A percentile compares a stretch with the other conserved stretches of the same genome.
phyloP scores from a whole-genome alignment of 1,284 basidiomycete species.

The Ustilago vetiveriae region DNA sequence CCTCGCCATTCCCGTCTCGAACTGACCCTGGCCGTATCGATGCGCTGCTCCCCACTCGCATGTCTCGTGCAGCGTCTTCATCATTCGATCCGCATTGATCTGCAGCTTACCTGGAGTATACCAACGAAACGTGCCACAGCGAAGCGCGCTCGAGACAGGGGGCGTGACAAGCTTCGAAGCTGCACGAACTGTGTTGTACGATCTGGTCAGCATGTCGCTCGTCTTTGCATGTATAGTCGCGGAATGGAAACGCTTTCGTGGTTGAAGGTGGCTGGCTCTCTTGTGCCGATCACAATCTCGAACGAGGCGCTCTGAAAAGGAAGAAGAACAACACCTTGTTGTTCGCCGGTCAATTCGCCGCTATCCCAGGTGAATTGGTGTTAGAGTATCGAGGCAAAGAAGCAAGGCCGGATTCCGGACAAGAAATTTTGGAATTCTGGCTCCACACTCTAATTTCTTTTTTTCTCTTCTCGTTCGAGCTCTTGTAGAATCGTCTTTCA shows the following conservation, averaged over 20 bases:
- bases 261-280: too few relatives aligned
- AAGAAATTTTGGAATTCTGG: slow-evolving; percentile 25
- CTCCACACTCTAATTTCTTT: slow-evolving; percentile 1
- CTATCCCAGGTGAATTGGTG: too few relatives aligned
- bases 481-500: background rate
- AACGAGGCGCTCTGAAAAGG: too few relatives aligned
- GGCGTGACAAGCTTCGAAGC: background rate
- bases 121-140: slow-evolving; percentile 9
- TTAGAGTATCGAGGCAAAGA: too few relatives aligned
- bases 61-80: slow-evolving; percentile 61
- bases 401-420: slow-evolving; percentile 29
- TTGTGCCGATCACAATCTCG: too few relatives aligned
- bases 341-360: slow-evolving; percentile 24
- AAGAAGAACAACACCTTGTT: slow-evolving; percentile 3
- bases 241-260: too few relatives aligned
- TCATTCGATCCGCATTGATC: slow-evolving; percentile 56
- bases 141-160: background rate
- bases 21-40: slow-evolving; percentile 19
- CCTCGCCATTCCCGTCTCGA: slow-evolving; percentile 43
- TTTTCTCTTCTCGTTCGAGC: background rate
- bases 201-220: slow-evolving; percentile 5
- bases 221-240: too few relatives aligned
- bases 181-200: background rate
- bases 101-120: slow-evolving; percentile 26
- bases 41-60: slow-evolving; percentile 58